Conservation (phyloP, 1,284 basidiomycete species). For the Porodaedalea pini region DNA sequence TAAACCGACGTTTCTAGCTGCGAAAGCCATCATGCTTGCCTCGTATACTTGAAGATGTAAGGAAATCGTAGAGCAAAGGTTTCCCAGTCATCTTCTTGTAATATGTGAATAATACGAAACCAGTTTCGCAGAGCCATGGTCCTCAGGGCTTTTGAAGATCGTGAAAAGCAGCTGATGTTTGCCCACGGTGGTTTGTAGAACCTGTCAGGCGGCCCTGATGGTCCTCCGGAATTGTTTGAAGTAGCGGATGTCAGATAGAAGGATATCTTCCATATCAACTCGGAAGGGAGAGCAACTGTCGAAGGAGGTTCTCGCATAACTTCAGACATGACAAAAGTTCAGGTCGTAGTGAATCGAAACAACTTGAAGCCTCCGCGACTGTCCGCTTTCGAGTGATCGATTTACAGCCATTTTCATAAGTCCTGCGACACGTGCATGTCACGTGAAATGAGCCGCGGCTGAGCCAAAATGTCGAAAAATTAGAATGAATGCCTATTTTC, state of each 20-base stretch:
- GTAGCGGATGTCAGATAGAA: background rate
- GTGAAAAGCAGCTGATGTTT: background rate
- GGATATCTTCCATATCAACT: background rate
- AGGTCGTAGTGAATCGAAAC: too few species aligned
- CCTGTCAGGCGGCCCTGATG: background rate
- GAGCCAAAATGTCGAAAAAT: too few species aligned
- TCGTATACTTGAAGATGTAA: background rate
- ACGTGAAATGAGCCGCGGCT: too few species aligned
- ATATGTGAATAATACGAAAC: background rate
- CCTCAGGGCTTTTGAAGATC: background rate
- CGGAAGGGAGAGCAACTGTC: background rate
- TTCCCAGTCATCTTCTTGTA: background rate
- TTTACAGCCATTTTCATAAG: too few species aligned
- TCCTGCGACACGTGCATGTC: too few species aligned
- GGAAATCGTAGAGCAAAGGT: background rate
- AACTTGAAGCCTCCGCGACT: too few species aligned
- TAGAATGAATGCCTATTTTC: too few species aligned
- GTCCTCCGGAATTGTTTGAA: background rate
- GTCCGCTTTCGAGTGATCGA: too few species aligned
- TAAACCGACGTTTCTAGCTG: too few species aligned
- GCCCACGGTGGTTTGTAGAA: conserved; percentile 2
- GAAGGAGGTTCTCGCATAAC: too few species aligned
- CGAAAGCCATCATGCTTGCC: background rate
- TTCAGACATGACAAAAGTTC: too few species aligned
- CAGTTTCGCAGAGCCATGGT: background rate